phyloP scores from a whole-genome alignment of 306 rosid genomes.

The Trifolium subterraneum region DNA sequence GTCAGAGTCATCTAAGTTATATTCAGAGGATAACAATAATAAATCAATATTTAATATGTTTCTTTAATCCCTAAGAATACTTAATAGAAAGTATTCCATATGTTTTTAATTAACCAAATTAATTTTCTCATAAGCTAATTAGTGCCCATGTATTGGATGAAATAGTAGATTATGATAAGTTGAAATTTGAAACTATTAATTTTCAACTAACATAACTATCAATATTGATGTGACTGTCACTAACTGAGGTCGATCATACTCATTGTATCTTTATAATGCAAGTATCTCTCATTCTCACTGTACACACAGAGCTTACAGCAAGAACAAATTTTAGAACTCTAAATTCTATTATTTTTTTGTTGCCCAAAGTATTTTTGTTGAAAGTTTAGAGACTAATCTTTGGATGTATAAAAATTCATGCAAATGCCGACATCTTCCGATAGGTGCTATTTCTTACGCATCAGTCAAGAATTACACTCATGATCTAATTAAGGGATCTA shows the following conservation, averaged over 20 bases:
- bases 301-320: not conserved
- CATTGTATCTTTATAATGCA: not conserved
- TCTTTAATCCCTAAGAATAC: not conserved
- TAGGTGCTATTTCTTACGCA: no score
- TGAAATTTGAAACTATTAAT: not conserved
- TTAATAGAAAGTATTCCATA: not conserved
- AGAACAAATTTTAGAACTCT: not conserved
- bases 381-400: no score
- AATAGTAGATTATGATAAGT: slow-evolving; percentile 10
- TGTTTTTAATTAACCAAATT: not conserved
- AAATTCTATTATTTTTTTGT: not conserved
- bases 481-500: no score
- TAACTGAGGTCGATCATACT: not conserved
- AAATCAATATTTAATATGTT: not conserved
- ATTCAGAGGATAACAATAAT: no score
- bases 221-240: not conserved
- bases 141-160: not conserved
- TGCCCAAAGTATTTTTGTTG: no score
- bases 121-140: no score
- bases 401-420: no score
- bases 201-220: not conserved
- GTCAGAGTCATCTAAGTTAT: no score
- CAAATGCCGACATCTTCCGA: no score
- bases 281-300: not conserved
- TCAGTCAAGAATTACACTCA: no score